Evolutionary conservation across 441 rosid genomes (phyloP).

Genomic region (Gossypium laxum): DNA sequence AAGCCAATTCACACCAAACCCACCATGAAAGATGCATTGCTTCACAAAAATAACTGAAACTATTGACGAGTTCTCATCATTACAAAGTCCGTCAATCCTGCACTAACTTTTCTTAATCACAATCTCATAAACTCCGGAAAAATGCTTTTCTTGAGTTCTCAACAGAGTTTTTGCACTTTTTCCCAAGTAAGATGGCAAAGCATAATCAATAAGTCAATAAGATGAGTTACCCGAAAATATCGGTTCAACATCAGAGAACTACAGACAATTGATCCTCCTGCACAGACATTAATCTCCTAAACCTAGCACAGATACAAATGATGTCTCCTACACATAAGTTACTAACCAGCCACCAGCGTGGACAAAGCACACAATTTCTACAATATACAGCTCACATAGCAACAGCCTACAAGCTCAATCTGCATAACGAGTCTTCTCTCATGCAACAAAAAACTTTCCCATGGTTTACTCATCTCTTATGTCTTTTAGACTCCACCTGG

Average conservation of each 20-base stretch:
- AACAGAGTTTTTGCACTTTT: neutral
- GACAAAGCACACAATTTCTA: conserved; percentile 24
- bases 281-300: conserved; percentile 18
- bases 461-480: conserved; percentile 30
- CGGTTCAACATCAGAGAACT: conserved; percentile 16
- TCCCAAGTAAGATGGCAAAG: neutral
- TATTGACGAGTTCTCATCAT: neutral
- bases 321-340: conserved; percentile 20
- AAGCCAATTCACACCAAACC: conserved; percentile 3
- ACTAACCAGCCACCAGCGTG: conserved; percentile 24
- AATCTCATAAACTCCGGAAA: neutral
- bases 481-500: conserved; percentile 49
- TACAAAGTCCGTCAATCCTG: neutral
- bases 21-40: neutral
- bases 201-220: neutral
- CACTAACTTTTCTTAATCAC: neutral
- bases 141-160: neutral
- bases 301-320: conserved; percentile 19
- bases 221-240: neutral
- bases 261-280: conserved; percentile 15
- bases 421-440: conserved; percentile 20
- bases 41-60: conserved; percentile 1
- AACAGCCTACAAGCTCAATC: conserved; percentile 30
- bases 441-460: conserved; percentile 17
- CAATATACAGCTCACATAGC: conserved; percentile 35